These are phyloP conservation scores for Microsporum canis DNA, from an alignment of 2,329 filamentous ascomycete species.

Conservation along the genomic window DNA sequence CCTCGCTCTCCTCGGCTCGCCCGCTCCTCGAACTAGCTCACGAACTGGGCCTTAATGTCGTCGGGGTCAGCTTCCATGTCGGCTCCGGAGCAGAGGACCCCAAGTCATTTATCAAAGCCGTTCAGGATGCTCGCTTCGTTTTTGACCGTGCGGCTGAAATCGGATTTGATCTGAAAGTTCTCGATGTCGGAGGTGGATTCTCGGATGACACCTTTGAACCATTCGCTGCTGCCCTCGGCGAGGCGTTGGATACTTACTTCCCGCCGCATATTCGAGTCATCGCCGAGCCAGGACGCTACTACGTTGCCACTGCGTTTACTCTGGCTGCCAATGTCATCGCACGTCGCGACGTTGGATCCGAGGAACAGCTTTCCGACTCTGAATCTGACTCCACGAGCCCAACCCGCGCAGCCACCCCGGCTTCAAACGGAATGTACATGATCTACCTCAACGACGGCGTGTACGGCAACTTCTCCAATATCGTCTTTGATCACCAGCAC, in stretches of 20 bases:
- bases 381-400: constrained; percentile 40
- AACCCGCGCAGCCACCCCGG: neutral
- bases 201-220: constrained; percentile 79
- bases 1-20: constrained; percentile 69
- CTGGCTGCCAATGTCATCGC: constrained; percentile 94
- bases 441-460: constrained; percentile 94
- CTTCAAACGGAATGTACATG: constrained; percentile 67
- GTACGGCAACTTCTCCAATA: constrained; percentile 97
- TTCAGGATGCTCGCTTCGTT: constrained; percentile 74
- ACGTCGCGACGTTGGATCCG: constrained; percentile 59
- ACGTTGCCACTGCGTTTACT: constrained; percentile 85
- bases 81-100: constrained; percentile 93
- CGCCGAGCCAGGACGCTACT: constrained; percentile 92
- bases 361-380: constrained; percentile 10
- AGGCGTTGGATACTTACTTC: constrained; percentile 78
- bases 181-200: constrained; percentile 93
- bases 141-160: constrained; percentile 71
- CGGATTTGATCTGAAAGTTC: constrained; percentile 70
- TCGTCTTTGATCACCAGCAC: constrained; percentile 97
- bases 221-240: constrained; percentile 71
- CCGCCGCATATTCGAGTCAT: constrained; percentile 75
- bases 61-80: constrained; percentile 95
- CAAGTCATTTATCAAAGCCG: constrained; percentile 79
- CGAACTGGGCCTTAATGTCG: constrained; percentile 74
- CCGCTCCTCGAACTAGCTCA: constrained; percentile 69